A percentile compares a stretch with the other conserved stretches of the same genome.
phyloP scores from a whole-genome alignment of 305 asterid genomes.

The Striga hermonthica region DNA sequence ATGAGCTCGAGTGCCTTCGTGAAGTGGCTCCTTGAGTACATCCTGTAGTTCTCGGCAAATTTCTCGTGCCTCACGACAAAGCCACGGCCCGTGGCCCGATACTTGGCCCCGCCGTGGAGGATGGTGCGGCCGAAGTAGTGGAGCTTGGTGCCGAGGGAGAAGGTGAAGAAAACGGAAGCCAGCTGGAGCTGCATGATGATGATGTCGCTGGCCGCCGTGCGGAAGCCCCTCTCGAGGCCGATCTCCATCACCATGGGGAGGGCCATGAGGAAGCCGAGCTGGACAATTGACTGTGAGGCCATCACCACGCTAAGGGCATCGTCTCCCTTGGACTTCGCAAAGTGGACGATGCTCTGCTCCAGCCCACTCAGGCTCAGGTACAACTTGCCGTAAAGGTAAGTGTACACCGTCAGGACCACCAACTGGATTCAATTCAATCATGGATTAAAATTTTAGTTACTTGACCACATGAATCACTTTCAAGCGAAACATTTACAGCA shows the following conservation, averaged over 20 bases:
- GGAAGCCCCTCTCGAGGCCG: constrained; percentile 89
- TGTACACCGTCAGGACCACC: constrained; percentile 89
- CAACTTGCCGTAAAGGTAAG: constrained; percentile 78
- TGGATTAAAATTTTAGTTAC: too few species aligned
- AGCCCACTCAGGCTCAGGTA: constrained; percentile 88
- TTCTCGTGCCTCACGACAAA: constrained; percentile 93
- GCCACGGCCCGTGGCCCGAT: constrained; percentile 99
- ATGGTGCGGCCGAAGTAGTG: constrained; percentile 95
- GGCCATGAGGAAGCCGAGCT: constrained; percentile 83
- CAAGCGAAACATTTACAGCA: too few species aligned
- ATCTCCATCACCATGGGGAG: constrained; percentile 97
- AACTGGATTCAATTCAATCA: constrained; percentile 49
- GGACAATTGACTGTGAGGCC: constrained; percentile 89
- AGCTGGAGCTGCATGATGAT: constrained; percentile 93
- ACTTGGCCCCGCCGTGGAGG: constrained; percentile 93
- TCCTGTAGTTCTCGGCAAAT: constrained; percentile 88
- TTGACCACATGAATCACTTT: too few species aligned
- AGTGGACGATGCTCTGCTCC: constrained; percentile 67
- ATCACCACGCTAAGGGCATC: constrained; percentile 78
- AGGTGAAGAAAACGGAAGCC: constrained; percentile 91
- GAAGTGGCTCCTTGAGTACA: constrained; percentile 96
- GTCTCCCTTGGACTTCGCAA: constrained; percentile 66
- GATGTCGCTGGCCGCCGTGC: constrained; percentile 80
- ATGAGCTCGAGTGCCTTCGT: constrained; percentile 81
- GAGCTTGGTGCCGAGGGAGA: constrained; percentile 91